Percentiles rank a stretch among this genome's conserved stretches.
phyloP scores from a whole-genome alignment of 768 basidiomycete genomes.

The Lanmaoa pseudosensibilis region DNA sequence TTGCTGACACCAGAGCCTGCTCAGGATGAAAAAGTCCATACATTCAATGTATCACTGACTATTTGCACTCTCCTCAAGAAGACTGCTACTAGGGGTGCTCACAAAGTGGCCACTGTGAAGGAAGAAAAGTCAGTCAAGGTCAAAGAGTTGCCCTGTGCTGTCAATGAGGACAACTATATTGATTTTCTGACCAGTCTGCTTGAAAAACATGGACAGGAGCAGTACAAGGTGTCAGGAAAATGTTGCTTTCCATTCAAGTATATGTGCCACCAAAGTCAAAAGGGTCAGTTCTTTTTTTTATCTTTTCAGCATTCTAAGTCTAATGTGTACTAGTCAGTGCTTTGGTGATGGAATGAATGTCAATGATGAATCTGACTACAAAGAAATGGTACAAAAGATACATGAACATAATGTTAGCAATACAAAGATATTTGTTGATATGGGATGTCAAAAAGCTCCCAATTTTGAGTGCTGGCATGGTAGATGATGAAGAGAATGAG shows the following conservation, averaged over 20 bases:
- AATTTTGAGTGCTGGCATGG: too few species aligned
- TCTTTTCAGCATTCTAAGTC: neutral
- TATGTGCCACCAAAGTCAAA: neutral
- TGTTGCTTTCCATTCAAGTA: constrained; percentile 9
- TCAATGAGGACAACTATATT: constrained; percentile 1
- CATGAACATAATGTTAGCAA: neutral
- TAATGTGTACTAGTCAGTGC: neutral
- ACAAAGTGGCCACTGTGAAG: neutral
- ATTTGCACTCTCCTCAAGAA: too few species aligned
- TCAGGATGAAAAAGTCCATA: neutral
- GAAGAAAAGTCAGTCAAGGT: constrained; percentile 1
- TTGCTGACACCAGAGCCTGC: neutral
- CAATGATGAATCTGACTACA: constrained; percentile 9
- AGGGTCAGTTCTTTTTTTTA: neutral
- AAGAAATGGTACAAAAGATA: constrained; percentile 17
- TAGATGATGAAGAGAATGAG: too few species aligned
- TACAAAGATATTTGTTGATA: constrained; percentile 9
- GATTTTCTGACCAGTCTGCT: constrained; percentile 7
- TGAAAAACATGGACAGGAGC: too few species aligned
- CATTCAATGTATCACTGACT: neutral
- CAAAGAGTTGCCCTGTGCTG: neutral
- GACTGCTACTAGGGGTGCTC: neutral
- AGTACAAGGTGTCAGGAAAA: constrained; percentile 26
- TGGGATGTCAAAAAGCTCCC: constrained; percentile 2
- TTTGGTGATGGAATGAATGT: constrained; percentile 5